Evolutionary conservation across 495 filamentous ascomycete genomes (phyloP).

Genomic region (Hyaloscypha finlandica): DNA sequence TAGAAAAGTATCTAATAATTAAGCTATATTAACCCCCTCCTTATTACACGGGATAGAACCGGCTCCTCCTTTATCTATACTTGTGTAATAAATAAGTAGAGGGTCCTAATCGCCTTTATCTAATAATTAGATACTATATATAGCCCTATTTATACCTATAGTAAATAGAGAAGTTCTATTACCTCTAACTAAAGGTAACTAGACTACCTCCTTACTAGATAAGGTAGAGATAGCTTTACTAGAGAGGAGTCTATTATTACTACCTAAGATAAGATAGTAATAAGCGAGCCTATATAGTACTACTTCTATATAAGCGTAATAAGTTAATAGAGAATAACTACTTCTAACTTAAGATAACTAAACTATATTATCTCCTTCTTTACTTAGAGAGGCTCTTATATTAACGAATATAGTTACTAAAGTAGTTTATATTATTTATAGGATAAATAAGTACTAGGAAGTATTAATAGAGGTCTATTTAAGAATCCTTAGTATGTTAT

Average conservation of each 20-base stretch:
- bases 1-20: background rate
- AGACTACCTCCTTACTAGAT: background rate
- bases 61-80: background rate
- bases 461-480: slow-evolving; percentile 1
- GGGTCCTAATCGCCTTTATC: background rate
- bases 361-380: background rate
- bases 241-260: background rate
- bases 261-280: too few relatives aligned
- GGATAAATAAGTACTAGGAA: background rate
- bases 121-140: slow-evolving; percentile 3
- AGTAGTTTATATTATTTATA: slow-evolving; percentile 4
- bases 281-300: too few relatives aligned
- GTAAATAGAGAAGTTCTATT: slow-evolving; percentile 7
- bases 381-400: background rate
- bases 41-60: slow-evolving; percentile 1
- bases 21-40: background rate
- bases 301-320: too few relatives aligned
- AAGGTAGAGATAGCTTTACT: slow-evolving; percentile 9
- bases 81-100: background rate
- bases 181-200: slow-evolving; percentile 6
- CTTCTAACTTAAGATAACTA: slow-evolving; percentile 9
- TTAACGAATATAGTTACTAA: slow-evolving; percentile 3
- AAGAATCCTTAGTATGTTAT: slow-evolving; percentile 4
- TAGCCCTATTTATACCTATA: background rate
- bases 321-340: too few relatives aligned